A percentile compares a stretch with the other conserved stretches of the same genome.
These are phyloP conservation scores for Blastomyces emzantsi DNA, from an alignment of 2,329 filamentous ascomycete genomes.

Conservation along the genomic window DNA sequence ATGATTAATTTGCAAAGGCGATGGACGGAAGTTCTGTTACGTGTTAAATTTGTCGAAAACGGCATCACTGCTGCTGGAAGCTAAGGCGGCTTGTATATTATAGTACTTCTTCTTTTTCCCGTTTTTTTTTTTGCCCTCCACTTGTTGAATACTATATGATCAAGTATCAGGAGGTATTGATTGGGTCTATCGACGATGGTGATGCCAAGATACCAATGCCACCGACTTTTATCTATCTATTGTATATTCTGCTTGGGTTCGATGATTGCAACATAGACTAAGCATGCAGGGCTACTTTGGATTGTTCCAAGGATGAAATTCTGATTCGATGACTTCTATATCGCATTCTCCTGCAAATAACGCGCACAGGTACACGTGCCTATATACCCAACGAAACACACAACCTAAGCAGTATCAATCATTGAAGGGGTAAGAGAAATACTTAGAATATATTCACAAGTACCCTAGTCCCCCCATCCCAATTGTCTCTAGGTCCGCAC, in stretches of 20 bases:
- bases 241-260: neutral
- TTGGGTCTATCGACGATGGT: neutral
- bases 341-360: neutral
- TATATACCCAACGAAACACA: neutral
- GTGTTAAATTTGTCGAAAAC: neutral
- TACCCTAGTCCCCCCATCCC: slow-evolving; percentile 54
- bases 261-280: neutral
- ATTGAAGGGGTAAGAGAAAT: neutral
- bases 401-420: neutral
- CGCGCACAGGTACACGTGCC: neutral
- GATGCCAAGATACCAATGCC: neutral
- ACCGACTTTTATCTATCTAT: neutral
- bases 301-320: neutral
- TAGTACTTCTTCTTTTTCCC: neutral
- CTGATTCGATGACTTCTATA: neutral
- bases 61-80: neutral
- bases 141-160: neutral
- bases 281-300: neutral
- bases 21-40: neutral
- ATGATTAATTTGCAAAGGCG: neutral
- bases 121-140: neutral
- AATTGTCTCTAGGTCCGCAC: slow-evolving; percentile 59
- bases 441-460: slow-evolving; percentile 21
- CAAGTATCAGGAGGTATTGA: neutral
- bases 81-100: neutral